Conservation (phyloP, 257 asterid species). For the Przewalskia tangutica region DNA sequence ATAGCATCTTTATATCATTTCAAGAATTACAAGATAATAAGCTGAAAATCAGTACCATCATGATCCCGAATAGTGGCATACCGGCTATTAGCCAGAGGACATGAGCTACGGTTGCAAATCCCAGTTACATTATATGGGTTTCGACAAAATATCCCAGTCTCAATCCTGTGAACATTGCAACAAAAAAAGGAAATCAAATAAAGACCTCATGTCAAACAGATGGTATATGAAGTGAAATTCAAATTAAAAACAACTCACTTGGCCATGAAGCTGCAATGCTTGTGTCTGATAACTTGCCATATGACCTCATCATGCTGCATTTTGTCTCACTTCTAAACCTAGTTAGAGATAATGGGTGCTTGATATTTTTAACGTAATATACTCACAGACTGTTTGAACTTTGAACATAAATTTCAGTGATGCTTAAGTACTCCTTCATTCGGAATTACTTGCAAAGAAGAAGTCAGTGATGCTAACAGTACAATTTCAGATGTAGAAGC, state of each 20-base stretch:
- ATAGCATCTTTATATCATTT: neutral
- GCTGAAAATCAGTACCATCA: too few relatives aligned
- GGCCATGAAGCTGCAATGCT: slow-evolving; percentile 40
- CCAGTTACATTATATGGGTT: slow-evolving; percentile 94
- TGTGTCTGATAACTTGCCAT: slow-evolving; percentile 47
- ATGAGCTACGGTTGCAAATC: slow-evolving; percentile 88
- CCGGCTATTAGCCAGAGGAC: slow-evolving; percentile 97
- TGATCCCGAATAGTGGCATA: slow-evolving; percentile 42
- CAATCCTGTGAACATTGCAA: slow-evolving; percentile 38
- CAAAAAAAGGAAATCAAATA: neutral
- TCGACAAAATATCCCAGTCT: slow-evolving; percentile 82
- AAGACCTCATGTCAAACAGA: neutral
- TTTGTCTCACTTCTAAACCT: too few relatives aligned
- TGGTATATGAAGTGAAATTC: neutral
- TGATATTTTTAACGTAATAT: too few relatives aligned
- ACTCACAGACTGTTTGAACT: too few relatives aligned
- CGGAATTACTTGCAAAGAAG: neutral
- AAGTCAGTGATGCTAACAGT: neutral
- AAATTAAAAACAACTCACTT: slow-evolving; percentile 33
- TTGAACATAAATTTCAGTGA: too few relatives aligned
- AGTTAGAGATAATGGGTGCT: neutral
- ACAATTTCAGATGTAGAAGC: neutral
- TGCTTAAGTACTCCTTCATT: neutral
- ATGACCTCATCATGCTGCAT: too few relatives aligned
- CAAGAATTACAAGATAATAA: slow-evolving; percentile 14